phyloP scores from a whole-genome alignment of 176 grass and related monocot genomes.

The Leersia perrieri region DNA sequence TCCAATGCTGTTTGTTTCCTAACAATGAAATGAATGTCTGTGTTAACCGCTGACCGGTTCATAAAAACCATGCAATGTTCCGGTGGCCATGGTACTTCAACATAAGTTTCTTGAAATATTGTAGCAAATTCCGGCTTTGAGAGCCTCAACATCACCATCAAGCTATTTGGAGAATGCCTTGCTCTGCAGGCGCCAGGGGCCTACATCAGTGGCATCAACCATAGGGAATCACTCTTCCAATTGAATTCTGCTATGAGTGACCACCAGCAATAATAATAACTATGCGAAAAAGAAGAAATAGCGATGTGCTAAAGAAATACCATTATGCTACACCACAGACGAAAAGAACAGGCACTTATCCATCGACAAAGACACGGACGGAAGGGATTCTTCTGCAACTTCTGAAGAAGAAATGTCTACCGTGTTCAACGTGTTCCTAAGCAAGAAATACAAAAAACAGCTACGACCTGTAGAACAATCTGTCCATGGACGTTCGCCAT shows the following conservation, averaged over 20 bases:
- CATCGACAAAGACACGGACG: slow-evolving; percentile 6
- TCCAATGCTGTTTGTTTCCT: not conserved
- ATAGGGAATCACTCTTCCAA: not conserved
- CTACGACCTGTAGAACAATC: not conserved
- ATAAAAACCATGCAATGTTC: not conserved
- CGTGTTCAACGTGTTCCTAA: not conserved
- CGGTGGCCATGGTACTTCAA: not conserved
- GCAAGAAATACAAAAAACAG: slow-evolving; percentile 28
- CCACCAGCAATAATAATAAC: not conserved
- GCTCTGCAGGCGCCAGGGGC: not conserved
- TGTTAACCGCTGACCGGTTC: not conserved
- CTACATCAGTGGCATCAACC: slow-evolving; percentile 4
- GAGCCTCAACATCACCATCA: slow-evolving; percentile 8
- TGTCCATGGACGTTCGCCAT: slow-evolving; percentile 9
- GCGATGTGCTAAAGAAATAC: slow-evolving; percentile 16
- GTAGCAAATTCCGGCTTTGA: not conserved
- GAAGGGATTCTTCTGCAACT: not conserved
- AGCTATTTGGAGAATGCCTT: not conserved
- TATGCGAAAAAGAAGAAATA: slow-evolving; percentile 8
- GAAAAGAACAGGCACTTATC: slow-evolving; percentile 4
- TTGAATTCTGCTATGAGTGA: slow-evolving; percentile 10
- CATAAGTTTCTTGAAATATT: not conserved
- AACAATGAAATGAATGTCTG: not conserved
- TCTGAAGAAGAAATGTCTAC: slow-evolving; percentile 5
- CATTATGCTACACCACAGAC: not conserved